Evolutionary conservation across 352 stramenopile species (phyloP).

Genomic region (Globisporangium carolinianum): DNA sequence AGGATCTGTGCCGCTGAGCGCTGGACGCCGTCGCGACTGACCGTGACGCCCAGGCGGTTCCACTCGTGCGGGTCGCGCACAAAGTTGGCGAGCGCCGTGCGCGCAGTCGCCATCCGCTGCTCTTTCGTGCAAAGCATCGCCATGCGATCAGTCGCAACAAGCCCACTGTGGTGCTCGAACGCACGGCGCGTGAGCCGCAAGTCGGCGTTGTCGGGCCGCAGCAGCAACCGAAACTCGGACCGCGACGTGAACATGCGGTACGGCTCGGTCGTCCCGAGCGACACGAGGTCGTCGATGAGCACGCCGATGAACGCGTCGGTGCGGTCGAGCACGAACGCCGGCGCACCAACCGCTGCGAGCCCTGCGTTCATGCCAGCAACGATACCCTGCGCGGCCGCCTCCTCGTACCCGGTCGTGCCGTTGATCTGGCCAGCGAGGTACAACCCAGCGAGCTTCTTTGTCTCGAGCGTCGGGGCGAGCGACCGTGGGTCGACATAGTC

Average conservation of each 20-base stretch:
- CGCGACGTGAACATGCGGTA: constrained; percentile 99
- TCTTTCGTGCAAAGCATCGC: constrained; percentile 84
- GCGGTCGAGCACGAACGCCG: constrained; percentile 90
- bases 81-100: constrained; percentile 51
- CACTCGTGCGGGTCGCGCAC: constrained; percentile 72
- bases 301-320: constrained; percentile 96
- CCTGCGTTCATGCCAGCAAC: constrained; percentile 96
- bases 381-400: constrained; percentile 96
- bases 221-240: constrained; percentile 85
- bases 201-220: constrained; percentile 96
- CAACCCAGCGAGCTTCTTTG: constrained; percentile 88
- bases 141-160: constrained; percentile 71
- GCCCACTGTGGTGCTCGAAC: constrained; percentile 69
- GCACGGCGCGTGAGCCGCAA: constrained; percentile 93
- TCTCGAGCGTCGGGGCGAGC: constrained; percentile 92
- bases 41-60: constrained; percentile 75
- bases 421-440: constrained; percentile 99
- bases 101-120: constrained; percentile 48
- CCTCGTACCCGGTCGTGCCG: constrained; percentile 99
- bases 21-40: constrained; percentile 71
- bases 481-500: constrained; percentile 96
- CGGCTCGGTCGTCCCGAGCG: constrained; percentile 93
- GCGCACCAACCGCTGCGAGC: constrained; percentile 50
- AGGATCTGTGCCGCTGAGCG: constrained; percentile 70
- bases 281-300: constrained; percentile 98